These are phyloP conservation scores for Endotrypanum monterogeii DNA, from an alignment of 208 protist genomes.

Conservation along the genomic window DNA sequence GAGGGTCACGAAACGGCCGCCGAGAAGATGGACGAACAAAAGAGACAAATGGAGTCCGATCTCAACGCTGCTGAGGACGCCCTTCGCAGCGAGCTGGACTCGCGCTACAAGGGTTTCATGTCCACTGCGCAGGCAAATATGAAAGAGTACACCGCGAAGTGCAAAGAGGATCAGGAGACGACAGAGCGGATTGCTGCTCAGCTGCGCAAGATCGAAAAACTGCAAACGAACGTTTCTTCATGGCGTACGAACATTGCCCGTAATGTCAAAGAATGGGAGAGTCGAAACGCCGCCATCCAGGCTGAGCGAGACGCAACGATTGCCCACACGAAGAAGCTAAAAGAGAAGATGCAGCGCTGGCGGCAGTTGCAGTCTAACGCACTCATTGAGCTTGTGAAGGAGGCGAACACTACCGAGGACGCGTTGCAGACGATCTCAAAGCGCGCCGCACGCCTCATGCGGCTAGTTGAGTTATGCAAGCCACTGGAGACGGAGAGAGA, in stretches of 20 bases:
- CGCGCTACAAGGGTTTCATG: slow-evolving; percentile 93
- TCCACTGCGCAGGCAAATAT: slow-evolving; percentile 91
- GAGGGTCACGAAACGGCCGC: slow-evolving; percentile 89
- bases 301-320: slow-evolving; percentile 93
- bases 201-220: slow-evolving; percentile 93
- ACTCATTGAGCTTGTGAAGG: slow-evolving; percentile 91
- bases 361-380: slow-evolving; percentile 79
- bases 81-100: slow-evolving; percentile 78
- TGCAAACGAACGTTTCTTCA: slow-evolving; percentile 91
- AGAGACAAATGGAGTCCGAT: slow-evolving; percentile 89
- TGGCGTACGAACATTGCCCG: slow-evolving; percentile 92
- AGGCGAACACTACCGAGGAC: slow-evolving; percentile 83
- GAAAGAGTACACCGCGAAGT: slow-evolving; percentile 95
- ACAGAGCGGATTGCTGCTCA: slow-evolving; percentile 89
- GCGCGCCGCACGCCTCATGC: slow-evolving; percentile 89
- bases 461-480: slow-evolving; percentile 92
- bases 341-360: slow-evolving; percentile 94
- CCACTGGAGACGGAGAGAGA: slow-evolving; percentile 96
- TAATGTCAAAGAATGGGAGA: slow-evolving; percentile 91
- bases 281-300: slow-evolving; percentile 91
- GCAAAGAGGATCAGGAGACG: slow-evolving; percentile 93
- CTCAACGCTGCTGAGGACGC: slow-evolving; percentile 68
- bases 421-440: slow-evolving; percentile 63
- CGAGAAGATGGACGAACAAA: slow-evolving; percentile 92
- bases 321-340: slow-evolving; percentile 91